These are phyloP conservation scores for Pelargonium myrrhifolium DNA, from an alignment of 441 rosid species.

Conservation along the genomic window DNA sequence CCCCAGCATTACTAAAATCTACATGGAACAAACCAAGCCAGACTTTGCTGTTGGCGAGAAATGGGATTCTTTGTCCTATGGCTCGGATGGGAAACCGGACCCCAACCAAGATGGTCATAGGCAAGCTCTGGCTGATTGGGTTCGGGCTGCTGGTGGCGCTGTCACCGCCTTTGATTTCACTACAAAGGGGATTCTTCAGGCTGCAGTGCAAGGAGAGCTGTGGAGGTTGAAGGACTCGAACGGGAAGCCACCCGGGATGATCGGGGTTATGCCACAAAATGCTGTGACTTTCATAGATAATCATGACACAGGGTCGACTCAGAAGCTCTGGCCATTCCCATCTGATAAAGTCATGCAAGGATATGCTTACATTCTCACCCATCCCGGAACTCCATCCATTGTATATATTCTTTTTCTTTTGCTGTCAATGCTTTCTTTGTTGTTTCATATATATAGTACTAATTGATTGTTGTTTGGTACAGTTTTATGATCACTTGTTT, in stretches of 20 bases:
- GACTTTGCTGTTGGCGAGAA: slow-evolving; percentile 76
- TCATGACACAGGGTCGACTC: slow-evolving; percentile 76
- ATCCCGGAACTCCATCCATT: slow-evolving; percentile 67
- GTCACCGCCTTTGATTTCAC: slow-evolving; percentile 73
- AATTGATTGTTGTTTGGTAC: not conserved
- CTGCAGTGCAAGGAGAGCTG: slow-evolving; percentile 60
- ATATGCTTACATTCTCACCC: slow-evolving; percentile 80
- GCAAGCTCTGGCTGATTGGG: slow-evolving; percentile 44
- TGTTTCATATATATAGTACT: no score
- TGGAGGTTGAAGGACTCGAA: slow-evolving; percentile 64
- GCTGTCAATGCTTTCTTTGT: not conserved
- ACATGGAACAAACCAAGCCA: slow-evolving; percentile 43
- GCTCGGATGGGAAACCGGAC: slow-evolving; percentile 39
- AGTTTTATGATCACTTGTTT: slow-evolving; percentile 69
- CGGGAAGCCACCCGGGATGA: slow-evolving; percentile 74
- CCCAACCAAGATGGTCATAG: slow-evolving; percentile 52
- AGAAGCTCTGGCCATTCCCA: slow-evolving; percentile 57
- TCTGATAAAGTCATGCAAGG: slow-evolving; percentile 84
- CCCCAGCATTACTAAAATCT: slow-evolving; percentile 43
- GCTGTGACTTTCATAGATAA: slow-evolving; percentile 84
- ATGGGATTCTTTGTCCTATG: slow-evolving; percentile 51
- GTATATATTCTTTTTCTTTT: not conserved
- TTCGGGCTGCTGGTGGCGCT: slow-evolving; percentile 47
- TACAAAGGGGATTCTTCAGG: slow-evolving; percentile 69
- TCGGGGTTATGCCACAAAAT: slow-evolving; percentile 52